Evolutionary conservation across 129 eudicot genomes (phyloP).

Genomic region (Silybum marianum): DNA sequence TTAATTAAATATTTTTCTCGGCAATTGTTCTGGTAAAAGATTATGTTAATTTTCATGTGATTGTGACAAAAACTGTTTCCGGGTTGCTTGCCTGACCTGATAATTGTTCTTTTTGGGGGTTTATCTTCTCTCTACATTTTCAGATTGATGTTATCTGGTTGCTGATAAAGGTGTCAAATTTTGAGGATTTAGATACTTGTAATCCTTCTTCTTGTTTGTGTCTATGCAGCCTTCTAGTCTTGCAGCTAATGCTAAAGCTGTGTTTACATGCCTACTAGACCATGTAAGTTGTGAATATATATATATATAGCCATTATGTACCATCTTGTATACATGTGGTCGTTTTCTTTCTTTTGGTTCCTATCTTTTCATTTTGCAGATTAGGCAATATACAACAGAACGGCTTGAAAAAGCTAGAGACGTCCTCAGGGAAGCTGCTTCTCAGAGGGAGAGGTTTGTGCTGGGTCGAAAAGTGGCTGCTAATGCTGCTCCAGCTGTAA

Average conservation of each 20-base stretch:
- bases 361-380: slow-evolving; percentile 34
- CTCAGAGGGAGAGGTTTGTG: slow-evolving; percentile 81
- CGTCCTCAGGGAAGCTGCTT: slow-evolving; percentile 82
- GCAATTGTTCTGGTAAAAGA: background rate
- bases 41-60: background rate
- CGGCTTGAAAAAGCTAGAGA: slow-evolving; percentile 91
- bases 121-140: background rate
- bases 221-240: slow-evolving; percentile 69
- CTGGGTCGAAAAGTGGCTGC: slow-evolving; percentile 89
- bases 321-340: background rate
- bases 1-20: background rate
- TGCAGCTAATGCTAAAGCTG: slow-evolving; percentile 78
- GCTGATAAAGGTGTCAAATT: background rate
- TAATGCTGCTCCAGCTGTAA: slow-evolving; percentile 81
- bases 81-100: background rate
- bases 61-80: background rate
- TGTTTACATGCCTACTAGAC: slow-evolving; percentile 83
- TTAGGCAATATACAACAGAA: slow-evolving; percentile 72
- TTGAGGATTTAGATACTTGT: background rate
- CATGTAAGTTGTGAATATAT: slow-evolving; percentile 57
- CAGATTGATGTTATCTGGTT: background rate
- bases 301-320: background rate
- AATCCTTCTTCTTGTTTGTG: slow-evolving; percentile 28
- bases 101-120: background rate
- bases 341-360: slow-evolving; percentile 9